A percentile compares a stretch with the other conserved stretches of the same genome.
phyloP scores from a whole-genome alignment of 2,329 filamentous ascomycete species.

The Sporothrix euskadiensis region DNA sequence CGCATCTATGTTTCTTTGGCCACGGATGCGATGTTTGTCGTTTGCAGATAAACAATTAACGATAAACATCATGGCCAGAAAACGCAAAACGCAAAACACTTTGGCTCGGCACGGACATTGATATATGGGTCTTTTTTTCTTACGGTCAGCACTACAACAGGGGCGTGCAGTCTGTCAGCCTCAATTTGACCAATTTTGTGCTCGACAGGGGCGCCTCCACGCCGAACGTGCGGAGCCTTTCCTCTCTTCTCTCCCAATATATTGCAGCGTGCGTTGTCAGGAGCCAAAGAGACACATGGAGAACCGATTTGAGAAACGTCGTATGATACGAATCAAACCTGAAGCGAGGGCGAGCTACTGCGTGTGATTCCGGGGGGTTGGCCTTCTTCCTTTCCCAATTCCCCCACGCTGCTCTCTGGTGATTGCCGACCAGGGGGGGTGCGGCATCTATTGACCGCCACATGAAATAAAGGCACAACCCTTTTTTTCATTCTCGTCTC shows the following conservation, averaged over 20 bases:
- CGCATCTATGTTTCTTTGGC: neutral
- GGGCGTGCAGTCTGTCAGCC: neutral
- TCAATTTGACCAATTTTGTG: neutral
- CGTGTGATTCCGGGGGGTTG: neutral
- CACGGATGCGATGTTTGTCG: neutral
- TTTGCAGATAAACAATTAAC: neutral
- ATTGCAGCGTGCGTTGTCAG: constrained; percentile 6
- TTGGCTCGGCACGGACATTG: neutral
- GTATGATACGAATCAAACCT: neutral
- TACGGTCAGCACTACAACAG: neutral
- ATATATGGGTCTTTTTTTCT: neutral
- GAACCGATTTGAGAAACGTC: neutral
- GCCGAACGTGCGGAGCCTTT: neutral
- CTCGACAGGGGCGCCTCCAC: neutral
- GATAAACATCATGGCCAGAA: neutral
- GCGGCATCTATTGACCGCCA: neutral
- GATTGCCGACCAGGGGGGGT: neutral
- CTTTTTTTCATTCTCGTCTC: constrained; percentile 6
- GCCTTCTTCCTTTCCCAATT: neutral
- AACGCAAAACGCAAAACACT: neutral
- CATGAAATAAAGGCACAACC: neutral
- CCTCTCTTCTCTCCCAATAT: neutral
- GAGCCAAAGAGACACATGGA: neutral
- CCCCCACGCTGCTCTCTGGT: neutral
- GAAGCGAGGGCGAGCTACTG: constrained; percentile 2